phyloP scores from a whole-genome alignment of 2,329 filamentous ascomycete genomes.

The Colletotrichum phormii region DNA sequence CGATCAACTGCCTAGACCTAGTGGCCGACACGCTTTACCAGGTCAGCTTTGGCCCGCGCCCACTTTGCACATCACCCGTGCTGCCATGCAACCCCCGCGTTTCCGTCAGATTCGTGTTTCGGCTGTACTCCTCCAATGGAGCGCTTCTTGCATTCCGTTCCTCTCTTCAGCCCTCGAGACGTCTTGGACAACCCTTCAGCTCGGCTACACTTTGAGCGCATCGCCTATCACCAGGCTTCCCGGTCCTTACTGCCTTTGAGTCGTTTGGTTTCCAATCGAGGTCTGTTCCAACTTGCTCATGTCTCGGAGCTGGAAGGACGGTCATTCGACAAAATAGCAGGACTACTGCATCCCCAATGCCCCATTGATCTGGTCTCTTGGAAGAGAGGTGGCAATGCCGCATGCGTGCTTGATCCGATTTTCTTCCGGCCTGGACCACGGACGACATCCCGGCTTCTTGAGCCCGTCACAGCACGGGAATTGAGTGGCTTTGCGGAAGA shows the following conservation, averaged over 20 bases:
- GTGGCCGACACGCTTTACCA: slow-evolving; percentile 16
- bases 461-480: not conserved
- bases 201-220: not conserved
- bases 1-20: not conserved
- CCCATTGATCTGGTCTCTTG: not conserved
- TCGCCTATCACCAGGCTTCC: not conserved
- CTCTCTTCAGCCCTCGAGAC: not conserved
- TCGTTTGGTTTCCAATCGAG: slow-evolving; percentile 11
- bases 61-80: slow-evolving; percentile 30
- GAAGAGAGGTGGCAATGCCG: not conserved
- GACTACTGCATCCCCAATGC: not conserved
- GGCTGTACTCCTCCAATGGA: slow-evolving; percentile 7
- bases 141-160: not conserved
- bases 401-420: not conserved
- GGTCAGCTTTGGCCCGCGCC: slow-evolving; percentile 23
- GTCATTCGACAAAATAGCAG: slow-evolving; percentile 7
- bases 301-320: slow-evolving; percentile 16
- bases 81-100: slow-evolving; percentile 29
- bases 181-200: slow-evolving; percentile 11
- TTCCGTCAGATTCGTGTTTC: slow-evolving; percentile 16
- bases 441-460: not conserved
- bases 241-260: not conserved
- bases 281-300: slow-evolving; percentile 24
- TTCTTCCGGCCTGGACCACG: not conserved
- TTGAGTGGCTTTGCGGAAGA: not conserved